Evolutionary conservation across 176 grass and related monocot species (phyloP).

Genomic region (Dactylis glomerata): DNA sequence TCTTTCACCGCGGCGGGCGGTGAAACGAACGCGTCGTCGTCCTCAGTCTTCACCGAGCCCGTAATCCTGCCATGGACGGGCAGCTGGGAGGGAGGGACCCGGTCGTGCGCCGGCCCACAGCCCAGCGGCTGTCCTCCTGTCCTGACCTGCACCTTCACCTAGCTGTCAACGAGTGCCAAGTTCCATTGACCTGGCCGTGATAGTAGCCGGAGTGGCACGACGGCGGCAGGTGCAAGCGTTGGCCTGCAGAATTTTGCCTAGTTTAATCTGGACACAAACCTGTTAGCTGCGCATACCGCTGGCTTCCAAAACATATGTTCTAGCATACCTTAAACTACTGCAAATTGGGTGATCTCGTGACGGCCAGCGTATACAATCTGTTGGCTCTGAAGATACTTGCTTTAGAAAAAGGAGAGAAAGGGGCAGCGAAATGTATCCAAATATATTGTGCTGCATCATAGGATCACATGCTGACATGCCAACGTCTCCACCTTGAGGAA

Average conservation of each 20-base stretch:
- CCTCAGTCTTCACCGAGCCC: not conserved
- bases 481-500: conserved; percentile 6
- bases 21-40: not conserved
- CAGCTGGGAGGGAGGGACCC: not conserved
- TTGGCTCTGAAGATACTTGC: not conserved
- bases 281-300: too few relatives aligned
- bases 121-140: not conserved
- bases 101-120: not conserved
- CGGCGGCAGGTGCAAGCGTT: too few relatives aligned
- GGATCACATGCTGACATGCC: conserved; percentile 17
- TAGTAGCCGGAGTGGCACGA: too few relatives aligned
- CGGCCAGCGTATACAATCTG: not conserved
- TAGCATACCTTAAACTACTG: not conserved
- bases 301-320: not conserved
- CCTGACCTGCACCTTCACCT: not conserved
- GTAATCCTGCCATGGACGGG: not conserved
- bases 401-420: not conserved
- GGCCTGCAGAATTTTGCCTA: too few relatives aligned
- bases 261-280: too few relatives aligned
- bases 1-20: not conserved
- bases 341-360: not conserved
- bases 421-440: too few relatives aligned
- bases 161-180: conserved; percentile 16
- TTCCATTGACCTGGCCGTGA: not conserved
- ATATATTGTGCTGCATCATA: not conserved